Conservation (phyloP, 2,329 filamentous ascomycete genomes). For the Blumeria graminis region DNA sequence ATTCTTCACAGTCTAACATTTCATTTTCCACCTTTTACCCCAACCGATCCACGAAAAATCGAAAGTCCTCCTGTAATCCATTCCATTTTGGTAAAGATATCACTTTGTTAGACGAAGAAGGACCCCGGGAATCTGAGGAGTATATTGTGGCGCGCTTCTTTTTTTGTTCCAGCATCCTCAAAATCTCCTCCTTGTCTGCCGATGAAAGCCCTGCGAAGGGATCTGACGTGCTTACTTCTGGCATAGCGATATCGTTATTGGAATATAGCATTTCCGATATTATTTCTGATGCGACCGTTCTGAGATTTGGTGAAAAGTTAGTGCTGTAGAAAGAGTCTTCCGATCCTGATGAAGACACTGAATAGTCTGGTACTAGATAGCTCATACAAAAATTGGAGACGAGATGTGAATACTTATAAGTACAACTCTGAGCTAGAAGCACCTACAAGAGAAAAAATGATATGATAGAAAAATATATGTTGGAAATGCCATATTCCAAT, state of each 20-base stretch:
- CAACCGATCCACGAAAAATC: background rate
- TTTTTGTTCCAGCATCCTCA: background rate
- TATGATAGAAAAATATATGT: too few relatives aligned
- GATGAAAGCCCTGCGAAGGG: background rate
- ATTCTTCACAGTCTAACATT: too few relatives aligned
- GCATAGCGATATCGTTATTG: background rate
- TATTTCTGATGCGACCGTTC: too few relatives aligned
- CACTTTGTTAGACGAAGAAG: background rate
- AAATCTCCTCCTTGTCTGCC: background rate
- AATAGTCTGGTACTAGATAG: background rate
- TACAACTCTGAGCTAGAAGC: too few relatives aligned
- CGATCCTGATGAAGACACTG: background rate
- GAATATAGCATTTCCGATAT: background rate
- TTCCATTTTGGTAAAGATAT: background rate
- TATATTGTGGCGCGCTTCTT: too few relatives aligned
- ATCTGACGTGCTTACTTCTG: background rate
- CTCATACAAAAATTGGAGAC: background rate
- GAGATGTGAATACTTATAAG: background rate
- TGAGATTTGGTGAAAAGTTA: too few relatives aligned
- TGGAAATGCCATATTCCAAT: too few relatives aligned
- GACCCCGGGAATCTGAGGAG: too few relatives aligned
- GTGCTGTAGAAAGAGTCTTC: background rate
- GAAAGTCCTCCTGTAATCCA: background rate
- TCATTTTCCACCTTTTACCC: too few relatives aligned
- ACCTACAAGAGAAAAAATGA: too few relatives aligned